phyloP scores from a whole-genome alignment of 148 eudicot species.

The Agrostemma githago region DNA sequence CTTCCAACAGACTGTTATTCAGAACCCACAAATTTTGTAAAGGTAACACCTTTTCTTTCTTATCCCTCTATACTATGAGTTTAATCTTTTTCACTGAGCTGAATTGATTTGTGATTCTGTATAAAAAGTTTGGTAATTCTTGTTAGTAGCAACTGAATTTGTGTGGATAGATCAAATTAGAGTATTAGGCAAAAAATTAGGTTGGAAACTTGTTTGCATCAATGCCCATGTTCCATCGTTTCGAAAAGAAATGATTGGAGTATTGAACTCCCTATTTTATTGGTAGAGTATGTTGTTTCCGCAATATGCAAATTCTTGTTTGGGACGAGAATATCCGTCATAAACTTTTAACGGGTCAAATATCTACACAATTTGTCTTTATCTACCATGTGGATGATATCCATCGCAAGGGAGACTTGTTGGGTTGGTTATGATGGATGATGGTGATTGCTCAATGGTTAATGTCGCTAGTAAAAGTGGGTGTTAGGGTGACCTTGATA shows the following conservation, averaged over 20 bases:
- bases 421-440: background rate
- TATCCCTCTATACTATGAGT: background rate
- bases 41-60: conserved; percentile 24
- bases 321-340: too few species aligned
- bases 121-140: background rate
- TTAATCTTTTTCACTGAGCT: background rate
- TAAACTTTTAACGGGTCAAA: too few species aligned
- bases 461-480: background rate
- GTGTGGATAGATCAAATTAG: background rate
- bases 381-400: too few species aligned
- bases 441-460: background rate
- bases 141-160: background rate
- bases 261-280: too few species aligned
- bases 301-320: too few species aligned
- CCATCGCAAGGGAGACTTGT: too few species aligned
- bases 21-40: conserved; percentile 34
- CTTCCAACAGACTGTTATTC: conserved; percentile 43
- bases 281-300: too few species aligned
- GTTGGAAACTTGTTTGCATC: background rate
- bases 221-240: background rate
- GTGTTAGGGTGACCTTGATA: background rate
- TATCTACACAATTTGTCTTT: too few species aligned
- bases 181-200: background rate
- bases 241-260: too few species aligned
- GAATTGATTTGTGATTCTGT: background rate